Evolutionary conservation across 1,284 basidiomycete genomes (phyloP).

Genomic region (Fomitiporia mediterranea): DNA sequence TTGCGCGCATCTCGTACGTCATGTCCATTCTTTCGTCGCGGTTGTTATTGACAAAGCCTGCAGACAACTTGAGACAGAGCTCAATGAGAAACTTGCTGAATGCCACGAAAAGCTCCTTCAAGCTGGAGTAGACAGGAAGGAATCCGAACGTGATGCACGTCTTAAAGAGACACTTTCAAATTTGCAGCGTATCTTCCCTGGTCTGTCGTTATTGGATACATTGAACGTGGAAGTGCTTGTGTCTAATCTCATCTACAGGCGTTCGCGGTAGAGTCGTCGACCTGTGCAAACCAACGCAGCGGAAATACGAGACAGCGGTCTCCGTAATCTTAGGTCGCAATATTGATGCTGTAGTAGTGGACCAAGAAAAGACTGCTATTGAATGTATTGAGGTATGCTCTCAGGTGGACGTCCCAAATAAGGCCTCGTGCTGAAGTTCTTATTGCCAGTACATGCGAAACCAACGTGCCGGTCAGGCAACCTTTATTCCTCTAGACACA

Average conservation of each 20-base stretch:
- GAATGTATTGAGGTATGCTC: conserved; percentile 86
- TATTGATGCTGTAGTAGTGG: conserved; percentile 93
- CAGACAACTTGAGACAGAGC: conserved; percentile 83
- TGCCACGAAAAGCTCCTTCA: conserved; percentile 84
- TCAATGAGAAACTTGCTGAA: conserved; percentile 86
- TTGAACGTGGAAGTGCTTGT: background rate
- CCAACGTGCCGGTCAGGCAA: conserved; percentile 91
- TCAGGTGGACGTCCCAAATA: background rate
- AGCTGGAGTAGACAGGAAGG: conserved; percentile 81
- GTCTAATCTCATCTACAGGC: conserved; percentile 38
- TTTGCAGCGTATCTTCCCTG: conserved; percentile 85
- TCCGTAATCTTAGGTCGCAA: conserved; percentile 93
- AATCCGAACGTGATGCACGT: conserved; percentile 80
- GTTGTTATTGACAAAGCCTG: background rate
- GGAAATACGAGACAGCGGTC: conserved; percentile 94
- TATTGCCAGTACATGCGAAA: conserved; percentile 82
- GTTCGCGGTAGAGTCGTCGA: conserved; percentile 90
- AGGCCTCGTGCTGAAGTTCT: conserved; percentile 1
- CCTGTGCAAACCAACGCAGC: conserved; percentile 87
- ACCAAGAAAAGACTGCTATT: conserved; percentile 94
- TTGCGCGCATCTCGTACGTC: conserved; percentile 63
- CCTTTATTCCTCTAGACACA: conserved; percentile 95
- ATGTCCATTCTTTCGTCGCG: background rate
- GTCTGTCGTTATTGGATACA: conserved; percentile 31
- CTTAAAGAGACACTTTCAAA: conserved; percentile 84